Conservation (phyloP, 2,329 filamentous ascomycete genomes). For the Trichoderma brevicompactum region DNA sequence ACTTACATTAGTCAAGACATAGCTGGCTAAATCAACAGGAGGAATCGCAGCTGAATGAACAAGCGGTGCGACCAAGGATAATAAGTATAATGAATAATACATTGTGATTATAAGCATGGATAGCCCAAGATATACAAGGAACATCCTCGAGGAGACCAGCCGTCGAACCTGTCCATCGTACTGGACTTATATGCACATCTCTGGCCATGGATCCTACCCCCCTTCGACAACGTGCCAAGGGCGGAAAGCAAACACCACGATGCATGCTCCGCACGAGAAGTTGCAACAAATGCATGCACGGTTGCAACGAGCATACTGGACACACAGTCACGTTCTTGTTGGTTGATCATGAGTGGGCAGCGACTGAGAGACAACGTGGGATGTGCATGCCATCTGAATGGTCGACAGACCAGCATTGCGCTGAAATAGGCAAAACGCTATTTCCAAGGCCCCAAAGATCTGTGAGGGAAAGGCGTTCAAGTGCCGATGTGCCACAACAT, state of each 20-base stretch:
- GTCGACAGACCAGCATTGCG: slow-evolving; percentile 3
- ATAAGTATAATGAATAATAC: slow-evolving; percentile 22
- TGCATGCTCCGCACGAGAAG: slow-evolving; percentile 18
- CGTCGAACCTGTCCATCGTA: background rate
- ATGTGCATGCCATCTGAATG: slow-evolving; percentile 28
- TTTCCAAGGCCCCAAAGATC: background rate
- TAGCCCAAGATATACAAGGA: background rate
- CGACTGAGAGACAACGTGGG: slow-evolving; percentile 28
- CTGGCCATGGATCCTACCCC: background rate
- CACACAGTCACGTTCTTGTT: slow-evolving; percentile 24
- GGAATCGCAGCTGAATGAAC: slow-evolving; percentile 8
- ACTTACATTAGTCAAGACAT: slow-evolving; percentile 45
- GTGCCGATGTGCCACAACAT: slow-evolving; percentile 20
- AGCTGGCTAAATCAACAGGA: slow-evolving; percentile 38
- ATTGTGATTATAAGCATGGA: slow-evolving; percentile 21
- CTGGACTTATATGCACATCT: slow-evolving; percentile 21
- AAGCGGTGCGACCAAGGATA: slow-evolving; percentile 8
- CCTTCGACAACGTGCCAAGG: slow-evolving; percentile 13
- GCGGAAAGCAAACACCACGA: background rate
- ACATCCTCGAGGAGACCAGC: background rate
- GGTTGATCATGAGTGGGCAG: slow-evolving; percentile 23
- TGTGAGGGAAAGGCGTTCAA: slow-evolving; percentile 1
- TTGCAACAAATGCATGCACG: background rate
- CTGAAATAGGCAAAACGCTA: slow-evolving; percentile 16
- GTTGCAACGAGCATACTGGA: slow-evolving; percentile 19